Conservation (phyloP, 441 rosid genomes). For the Aquilaria agallochum region DNA sequence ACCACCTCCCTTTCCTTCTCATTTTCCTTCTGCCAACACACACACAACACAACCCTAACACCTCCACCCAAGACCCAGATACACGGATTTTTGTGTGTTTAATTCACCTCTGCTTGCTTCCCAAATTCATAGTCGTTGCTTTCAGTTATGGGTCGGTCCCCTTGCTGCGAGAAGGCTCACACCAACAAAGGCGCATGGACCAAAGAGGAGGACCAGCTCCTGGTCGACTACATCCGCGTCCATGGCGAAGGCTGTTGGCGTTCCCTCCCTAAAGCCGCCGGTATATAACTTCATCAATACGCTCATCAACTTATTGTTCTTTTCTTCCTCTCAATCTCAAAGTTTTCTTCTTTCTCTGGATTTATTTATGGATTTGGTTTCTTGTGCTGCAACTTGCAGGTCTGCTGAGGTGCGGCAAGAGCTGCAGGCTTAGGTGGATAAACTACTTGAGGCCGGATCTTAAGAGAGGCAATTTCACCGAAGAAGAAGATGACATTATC, state of each 20-base stretch:
- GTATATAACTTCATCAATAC: constrained; percentile 16
- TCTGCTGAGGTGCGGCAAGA: constrained; percentile 76
- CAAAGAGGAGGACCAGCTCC: constrained; percentile 78
- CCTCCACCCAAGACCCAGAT: neutral
- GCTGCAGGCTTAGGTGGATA: constrained; percentile 82
- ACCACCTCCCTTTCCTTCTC: neutral
- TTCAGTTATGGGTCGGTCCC: constrained; percentile 56
- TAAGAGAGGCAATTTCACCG: constrained; percentile 73
- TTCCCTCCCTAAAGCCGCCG: constrained; percentile 80
- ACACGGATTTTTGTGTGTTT: neutral
- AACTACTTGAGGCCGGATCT: constrained; percentile 84
- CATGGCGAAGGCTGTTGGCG: constrained; percentile 90
- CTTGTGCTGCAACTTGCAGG: constrained; percentile 24
- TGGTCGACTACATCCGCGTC: constrained; percentile 50
- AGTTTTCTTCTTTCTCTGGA: neutral
- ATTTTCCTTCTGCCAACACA: constrained; percentile 2
- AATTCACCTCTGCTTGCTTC: neutral
- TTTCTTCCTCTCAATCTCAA: too few relatives aligned
- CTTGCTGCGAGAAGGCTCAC: constrained; percentile 86
- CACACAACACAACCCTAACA: neutral
- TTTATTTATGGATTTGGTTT: too few relatives aligned
- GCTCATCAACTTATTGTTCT: too few relatives aligned
- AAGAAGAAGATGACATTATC: constrained; percentile 69
- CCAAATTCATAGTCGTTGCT: neutral
- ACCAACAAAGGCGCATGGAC: constrained; percentile 91